Evolutionary conservation across 1,139 yeast species (phyloP).

Genomic region (Hemisphaericaspora lyxosophila): DNA sequence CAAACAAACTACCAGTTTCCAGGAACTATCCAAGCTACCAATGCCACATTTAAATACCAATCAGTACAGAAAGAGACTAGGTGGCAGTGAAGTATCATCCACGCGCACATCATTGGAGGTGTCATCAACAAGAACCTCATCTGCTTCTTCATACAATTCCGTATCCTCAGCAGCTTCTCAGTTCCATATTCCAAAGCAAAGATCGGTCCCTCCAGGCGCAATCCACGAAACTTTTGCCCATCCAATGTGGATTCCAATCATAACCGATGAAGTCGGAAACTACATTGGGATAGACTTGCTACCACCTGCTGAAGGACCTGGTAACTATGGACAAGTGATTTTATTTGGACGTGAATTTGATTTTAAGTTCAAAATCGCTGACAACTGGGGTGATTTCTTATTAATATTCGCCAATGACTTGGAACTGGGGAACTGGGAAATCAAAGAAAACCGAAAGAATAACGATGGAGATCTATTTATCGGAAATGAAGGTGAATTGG

Average conservation of each 20-base stretch:
- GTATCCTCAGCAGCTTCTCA: conserved; percentile 5
- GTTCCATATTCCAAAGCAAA: conserved; percentile 53
- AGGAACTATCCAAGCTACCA: conserved; percentile 27
- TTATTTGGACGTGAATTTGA: conserved; percentile 89
- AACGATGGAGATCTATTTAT: conserved; percentile 54
- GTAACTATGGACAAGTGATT: conserved; percentile 81
- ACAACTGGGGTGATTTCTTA: conserved; percentile 83
- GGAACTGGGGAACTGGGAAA: conserved; percentile 71
- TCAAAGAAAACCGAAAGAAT: conserved; percentile 50
- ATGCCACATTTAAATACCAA: conserved; percentile 23
- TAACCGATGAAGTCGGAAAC: conserved; percentile 87
- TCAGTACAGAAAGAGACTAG: conserved; percentile 23
- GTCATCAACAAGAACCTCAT: conserved; percentile 7
- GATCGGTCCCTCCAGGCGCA: conserved; percentile 70
- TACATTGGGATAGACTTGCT: conserved; percentile 86
- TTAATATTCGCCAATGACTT: conserved; percentile 80
- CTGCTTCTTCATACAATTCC: conserved; percentile 11
- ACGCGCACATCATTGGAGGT: conserved; percentile 9
- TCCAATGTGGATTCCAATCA: conserved; percentile 85
- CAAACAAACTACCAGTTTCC: conserved; percentile 20
- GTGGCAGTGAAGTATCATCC: conserved; percentile 14
- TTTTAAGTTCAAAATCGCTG: conserved; percentile 73
- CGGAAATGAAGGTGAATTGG: conserved; percentile 70
- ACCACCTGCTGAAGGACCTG: conserved; percentile 63
- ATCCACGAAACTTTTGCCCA: conserved; percentile 78